Evolutionary conservation across 2,329 filamentous ascomycete genomes (phyloP), one percentile per base, ranked within the genome.

Genomic region (Elsinoe perseae): DNA sequence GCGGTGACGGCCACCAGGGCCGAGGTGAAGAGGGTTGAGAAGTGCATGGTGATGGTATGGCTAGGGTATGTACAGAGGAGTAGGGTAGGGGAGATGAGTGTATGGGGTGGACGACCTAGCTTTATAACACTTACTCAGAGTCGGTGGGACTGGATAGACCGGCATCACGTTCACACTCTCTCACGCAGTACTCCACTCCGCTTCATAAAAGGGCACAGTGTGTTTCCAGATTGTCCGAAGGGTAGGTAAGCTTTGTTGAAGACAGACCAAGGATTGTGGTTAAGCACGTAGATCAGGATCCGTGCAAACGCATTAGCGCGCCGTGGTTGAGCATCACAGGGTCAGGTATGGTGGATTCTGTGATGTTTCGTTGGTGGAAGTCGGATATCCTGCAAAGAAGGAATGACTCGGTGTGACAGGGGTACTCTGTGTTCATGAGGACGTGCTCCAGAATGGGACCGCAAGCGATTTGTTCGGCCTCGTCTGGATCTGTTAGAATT

Each of bases 21-120:
- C 34, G 54, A 9, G 32, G 58, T 48, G 58, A 56, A 36, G 36
- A 57, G 27, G 54, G 58, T 56, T 5, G 61, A 23, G 58, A 62
- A 50, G 54, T 61, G 62, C 61, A 63, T 64, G 3, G 20, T 60
- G 54, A 30, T 36, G 44, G 25, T 54, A 36, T 44, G 40, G 16
- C n/a, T 44, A 3, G 18, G 12, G 40, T 44, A 25, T 23, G 20
- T 14, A 10, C 18, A 14, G 16, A 50, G 23, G 21, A 14, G 16
- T 34, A 36, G 23, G 43, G 18, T 36, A 57, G 16, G n/a, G 32
- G 36, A 23, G 14, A 36, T 14, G 34, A 20, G 42, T 18, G 18
- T 46, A 20, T 21, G 6, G 21, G 42, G 42, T 5, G 16, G 4
- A 18, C n/a, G 40, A 14, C 4, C n/a, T 6, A 6, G 44, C 6